Base-by-base conservation (phyloP, 371 early-diverging fungal species). In the Mortierella sp. region DNA sequence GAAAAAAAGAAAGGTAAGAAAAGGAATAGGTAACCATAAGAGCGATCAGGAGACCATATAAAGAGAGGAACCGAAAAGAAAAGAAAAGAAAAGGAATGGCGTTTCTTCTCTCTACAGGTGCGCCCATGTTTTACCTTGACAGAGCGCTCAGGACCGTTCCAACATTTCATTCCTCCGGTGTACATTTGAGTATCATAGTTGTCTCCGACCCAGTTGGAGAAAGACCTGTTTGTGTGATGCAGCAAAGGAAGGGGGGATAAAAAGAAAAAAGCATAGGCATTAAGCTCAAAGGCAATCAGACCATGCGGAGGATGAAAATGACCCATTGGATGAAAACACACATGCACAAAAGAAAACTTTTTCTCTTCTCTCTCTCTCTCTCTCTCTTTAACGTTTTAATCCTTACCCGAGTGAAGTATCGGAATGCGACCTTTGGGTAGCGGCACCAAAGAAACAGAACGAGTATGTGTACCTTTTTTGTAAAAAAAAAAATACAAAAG, bases 111-210 rank as follows among this genome's bases (percentile, higher is more conserved):
- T 37, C 37, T 37, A 3, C 37, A 37, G 37, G 9, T 37, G 37
- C 37, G n/a, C 9, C 9, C 5, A 21, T 50, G 21, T 21, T 12
- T 18, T 51, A 90, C 88, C 62, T 81, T 84, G 18, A 89, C 81
- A 1, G 92, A 91, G 50, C 98, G 88, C 57, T 89, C 86, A 0
- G 97, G 97, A 0, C 97, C 98, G 68, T 96, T 95, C 97, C 98
- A 97, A 84, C 98, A 98, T 56, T 86, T 84, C 12, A 86, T 74
- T 29, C 98, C 98, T 58, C 87, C 84, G 12, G 74, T 79, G 74
- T 93, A 96, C 48, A 82, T 60, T 70, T 93, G 94, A 25, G 83
- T 70, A 7, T 66, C 72, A 68, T 93, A 91, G 37, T 83, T 51
- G 18, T 84, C 72, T 2, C 75, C 83, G 25, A 66, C 64, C 75